phyloP scores from a whole-genome alignment of 164 flowering plant species.

The Tinospora cordifolia region DNA sequence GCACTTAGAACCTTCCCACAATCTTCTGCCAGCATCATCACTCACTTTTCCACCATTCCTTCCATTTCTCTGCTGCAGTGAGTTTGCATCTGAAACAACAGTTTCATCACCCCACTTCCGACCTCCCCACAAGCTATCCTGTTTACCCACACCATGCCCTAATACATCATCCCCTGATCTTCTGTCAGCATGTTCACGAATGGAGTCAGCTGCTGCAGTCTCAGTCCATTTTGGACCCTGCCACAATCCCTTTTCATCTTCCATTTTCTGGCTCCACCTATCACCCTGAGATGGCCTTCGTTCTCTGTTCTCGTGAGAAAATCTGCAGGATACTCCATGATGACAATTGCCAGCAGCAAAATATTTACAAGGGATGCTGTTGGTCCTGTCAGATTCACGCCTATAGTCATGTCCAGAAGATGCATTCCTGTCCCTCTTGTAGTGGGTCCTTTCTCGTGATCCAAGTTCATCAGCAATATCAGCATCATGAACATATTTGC shows the following conservation, averaged over 20 bases:
- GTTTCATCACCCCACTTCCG: constrained; percentile 12
- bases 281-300: constrained; percentile 26
- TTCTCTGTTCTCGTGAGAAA: constrained; percentile 44
- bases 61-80: not conserved
- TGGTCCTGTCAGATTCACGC: constrained; percentile 25
- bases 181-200: not conserved
- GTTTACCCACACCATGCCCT: not conserved
- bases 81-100: constrained; percentile 14
- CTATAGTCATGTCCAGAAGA: constrained; percentile 31
- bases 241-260: constrained; percentile 14
- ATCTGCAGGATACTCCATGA: constrained; percentile 52
- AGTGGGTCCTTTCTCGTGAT: constrained; percentile 30
- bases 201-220: not conserved
- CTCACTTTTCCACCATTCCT: constrained; percentile 10
- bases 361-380: constrained; percentile 47
- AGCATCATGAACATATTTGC: constrained; percentile 44
- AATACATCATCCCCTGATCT: not conserved
- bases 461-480: constrained; percentile 25
- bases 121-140: constrained; percentile 5
- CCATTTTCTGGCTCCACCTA: constrained; percentile 9
- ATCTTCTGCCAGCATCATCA: not conserved
- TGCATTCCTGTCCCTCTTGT: constrained; percentile 24
- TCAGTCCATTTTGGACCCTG: constrained; percentile 5
- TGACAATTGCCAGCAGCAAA: constrained; percentile 63
- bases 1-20: constrained; percentile 13